phyloP scores from a whole-genome alignment of 352 stramenopile genomes.

The Peronospora destructor region DNA sequence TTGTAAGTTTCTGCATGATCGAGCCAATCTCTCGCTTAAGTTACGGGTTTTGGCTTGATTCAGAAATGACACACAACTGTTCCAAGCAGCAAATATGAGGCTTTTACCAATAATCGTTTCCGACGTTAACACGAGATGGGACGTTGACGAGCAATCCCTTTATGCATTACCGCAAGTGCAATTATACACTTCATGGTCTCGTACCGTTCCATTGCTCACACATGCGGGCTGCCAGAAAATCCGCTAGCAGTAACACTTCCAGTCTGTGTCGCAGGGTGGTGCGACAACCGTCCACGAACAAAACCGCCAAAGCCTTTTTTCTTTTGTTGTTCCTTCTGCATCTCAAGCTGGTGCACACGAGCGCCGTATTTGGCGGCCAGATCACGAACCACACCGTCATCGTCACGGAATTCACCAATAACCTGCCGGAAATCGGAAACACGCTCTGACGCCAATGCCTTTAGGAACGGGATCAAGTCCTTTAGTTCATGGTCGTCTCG shows the following conservation, averaged over 20 bases:
- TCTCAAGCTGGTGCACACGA: slow-evolving; percentile 69
- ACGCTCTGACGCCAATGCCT: slow-evolving; percentile 69
- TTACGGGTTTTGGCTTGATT: too few relatives aligned
- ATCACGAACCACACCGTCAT: slow-evolving; percentile 74
- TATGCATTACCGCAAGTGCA: too few relatives aligned
- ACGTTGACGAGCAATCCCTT: too few relatives aligned
- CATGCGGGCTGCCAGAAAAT: slow-evolving; percentile 16
- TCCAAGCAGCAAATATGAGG: too few relatives aligned
- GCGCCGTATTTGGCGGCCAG: slow-evolving; percentile 70
- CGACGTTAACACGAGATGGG: too few relatives aligned
- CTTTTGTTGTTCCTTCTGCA: slow-evolving; percentile 75
- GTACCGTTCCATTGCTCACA: slow-evolving; percentile 12
- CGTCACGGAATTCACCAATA: slow-evolving; percentile 72
- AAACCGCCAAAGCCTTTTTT: slow-evolving; percentile 82
- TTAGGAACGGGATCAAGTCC: slow-evolving; percentile 82
- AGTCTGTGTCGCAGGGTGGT: slow-evolving; percentile 34
- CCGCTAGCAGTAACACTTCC: slow-evolving; percentile 18
- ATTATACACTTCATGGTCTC: neutral
- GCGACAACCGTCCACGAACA: slow-evolving; percentile 61
- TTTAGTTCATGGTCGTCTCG: slow-evolving; percentile 72
- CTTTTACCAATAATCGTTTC: too few relatives aligned
- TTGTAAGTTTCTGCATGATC: too few relatives aligned
- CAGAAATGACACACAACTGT: too few relatives aligned
- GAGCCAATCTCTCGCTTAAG: too few relatives aligned
- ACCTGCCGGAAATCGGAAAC: slow-evolving; percentile 72